Evolutionary conservation across 176 grass and related monocot genomes (phyloP), one percentile per base, ranked within the genome.

Genomic region (Ensete ventricosum): DNA sequence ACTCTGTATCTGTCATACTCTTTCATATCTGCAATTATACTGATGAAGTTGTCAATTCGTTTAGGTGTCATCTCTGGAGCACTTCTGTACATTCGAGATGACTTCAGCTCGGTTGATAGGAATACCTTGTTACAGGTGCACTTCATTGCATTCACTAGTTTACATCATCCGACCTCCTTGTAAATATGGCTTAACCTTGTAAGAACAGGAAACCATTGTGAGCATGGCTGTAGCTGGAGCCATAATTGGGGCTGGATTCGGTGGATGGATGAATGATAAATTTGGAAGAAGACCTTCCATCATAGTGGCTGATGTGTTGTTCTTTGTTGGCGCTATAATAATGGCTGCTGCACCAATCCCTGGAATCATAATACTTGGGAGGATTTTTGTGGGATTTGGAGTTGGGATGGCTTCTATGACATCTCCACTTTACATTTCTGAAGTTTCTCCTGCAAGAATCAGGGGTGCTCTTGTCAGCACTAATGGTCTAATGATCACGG

Each of bases 391-490:
- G 49, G 94, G 94, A 5, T 76, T 98, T 80, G 94, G 94, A 50
- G 94, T 98, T 27, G 90, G 94, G 63, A 98, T 98, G 90, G 90
- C 94, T 55, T 93, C 90, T 64, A 98, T 98, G 94, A 98, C 94
- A 43, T 84, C 90, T 14, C 94, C 94, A 77, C 84, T 98, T 27
- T 98, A 98, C 76, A 98, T 98, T 72, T 98, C 90, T 20, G 94
- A 98, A 85, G 94, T 88, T 75, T 98, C 94, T 24, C 94, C 94
- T 14, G 94, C 94, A 57, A 91, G 82, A 75, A 93, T 98, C 54
- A 81, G 94, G 81, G 94, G 94, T 3, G 94, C 90, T 11, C 82
- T 98, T 10, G 94, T 98, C 23, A 98, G 94, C 80, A 89, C 88
- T n/a, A 98, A 98, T 67, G 94, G 88, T 8, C 81, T 93, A 77